Evolutionary conservation across 768 basidiomycete genomes (phyloP), one percentile per base, ranked within the genome.

Genomic region (Glaciozyma martinii): DNA sequence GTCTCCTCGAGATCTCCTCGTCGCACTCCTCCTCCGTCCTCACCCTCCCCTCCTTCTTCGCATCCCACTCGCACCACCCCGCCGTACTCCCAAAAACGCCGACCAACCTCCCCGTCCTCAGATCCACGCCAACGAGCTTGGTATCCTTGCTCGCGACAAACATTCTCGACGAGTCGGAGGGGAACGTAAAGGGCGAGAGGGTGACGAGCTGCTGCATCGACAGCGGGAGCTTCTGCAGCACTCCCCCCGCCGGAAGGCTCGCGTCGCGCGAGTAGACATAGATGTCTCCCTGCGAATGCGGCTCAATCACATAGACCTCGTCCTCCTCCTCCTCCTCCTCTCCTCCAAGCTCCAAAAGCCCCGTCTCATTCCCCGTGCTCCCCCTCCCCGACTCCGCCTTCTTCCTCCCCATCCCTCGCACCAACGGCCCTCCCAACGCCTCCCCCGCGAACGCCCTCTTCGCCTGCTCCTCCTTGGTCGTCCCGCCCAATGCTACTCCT

Each of bases 61-160:
- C 70, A 59, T 69, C 70, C 72, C 70, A 75, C 44, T 72, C 73
- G 56, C 73, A 74, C 73, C 73, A 74, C 1, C 73, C 73, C 1
- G 62, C 32, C 32, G 61, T 67, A 29, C 63, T 67, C 3, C 71
- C 71, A 37, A 72, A 72, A 12, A 72, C 67, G 40, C 71, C 70
- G 56, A 71, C 89, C 62, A 93, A 81, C 72, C 80, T 83, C 1
- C 90, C 90, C 0, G 89, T 89, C 75, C 88, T 85, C 7, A 80
- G 68, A 61, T 80, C 79, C 43, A 81, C 73, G 3, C 78, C 78
- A 40, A 80, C 71, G 32, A 80, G 76, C 0, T 88, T 89, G 0
- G 91, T 93, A 76, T 92, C 87, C 77, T 95, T 95, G 75, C 84
- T 83, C 13, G 92, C 94, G 4, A 92, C 86, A 74, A 99, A 99